Percentiles rank a stretch among this genome's conserved stretches.
These are phyloP conservation scores for Fraxinus latifolia DNA, from an alignment of 305 asterid genomes.

Conservation along the genomic window DNA sequence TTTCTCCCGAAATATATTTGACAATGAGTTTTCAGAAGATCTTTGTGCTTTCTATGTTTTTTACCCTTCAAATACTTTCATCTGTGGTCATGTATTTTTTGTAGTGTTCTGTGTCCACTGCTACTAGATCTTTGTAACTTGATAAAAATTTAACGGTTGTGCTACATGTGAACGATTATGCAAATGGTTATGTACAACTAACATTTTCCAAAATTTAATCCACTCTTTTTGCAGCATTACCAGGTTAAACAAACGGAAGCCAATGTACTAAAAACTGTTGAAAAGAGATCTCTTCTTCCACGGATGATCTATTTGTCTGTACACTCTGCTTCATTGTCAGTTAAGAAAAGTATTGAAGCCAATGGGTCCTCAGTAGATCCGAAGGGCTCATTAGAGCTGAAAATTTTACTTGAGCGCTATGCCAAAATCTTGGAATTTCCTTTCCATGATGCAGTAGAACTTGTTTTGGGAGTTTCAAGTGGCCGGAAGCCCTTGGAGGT, in stretches of 20 bases:
- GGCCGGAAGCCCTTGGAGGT: conserved; percentile 64
- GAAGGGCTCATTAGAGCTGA: conserved; percentile 65
- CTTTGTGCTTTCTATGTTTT: background rate
- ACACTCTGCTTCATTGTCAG: conserved; percentile 66
- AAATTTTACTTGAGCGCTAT: conserved; percentile 75
- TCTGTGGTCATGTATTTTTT: background rate
- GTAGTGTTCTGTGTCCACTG: background rate
- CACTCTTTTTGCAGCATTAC: conserved; percentile 38
- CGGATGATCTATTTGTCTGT: conserved; percentile 81
- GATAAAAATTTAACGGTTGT: conserved; percentile 1
- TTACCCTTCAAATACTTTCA: background rate
- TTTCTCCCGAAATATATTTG: background rate
- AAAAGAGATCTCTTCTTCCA: conserved; percentile 92
- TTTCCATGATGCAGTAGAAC: conserved; percentile 78
- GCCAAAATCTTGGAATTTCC: conserved; percentile 67
- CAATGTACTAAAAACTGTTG: conserved; percentile 49
- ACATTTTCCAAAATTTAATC: conserved; percentile 10
- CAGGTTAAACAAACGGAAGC: conserved; percentile 61
- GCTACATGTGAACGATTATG: background rate
- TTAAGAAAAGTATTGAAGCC: conserved; percentile 68
- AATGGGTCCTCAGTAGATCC: conserved; percentile 63
- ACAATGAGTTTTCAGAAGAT: background rate
- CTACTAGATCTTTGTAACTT: conserved; percentile 8
- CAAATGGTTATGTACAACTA: background rate
- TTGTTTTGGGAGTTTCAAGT: conserved; percentile 59